Evolutionary conservation across 805 yeast species (phyloP).

Genomic region (Suhomyces prunicola): DNA sequence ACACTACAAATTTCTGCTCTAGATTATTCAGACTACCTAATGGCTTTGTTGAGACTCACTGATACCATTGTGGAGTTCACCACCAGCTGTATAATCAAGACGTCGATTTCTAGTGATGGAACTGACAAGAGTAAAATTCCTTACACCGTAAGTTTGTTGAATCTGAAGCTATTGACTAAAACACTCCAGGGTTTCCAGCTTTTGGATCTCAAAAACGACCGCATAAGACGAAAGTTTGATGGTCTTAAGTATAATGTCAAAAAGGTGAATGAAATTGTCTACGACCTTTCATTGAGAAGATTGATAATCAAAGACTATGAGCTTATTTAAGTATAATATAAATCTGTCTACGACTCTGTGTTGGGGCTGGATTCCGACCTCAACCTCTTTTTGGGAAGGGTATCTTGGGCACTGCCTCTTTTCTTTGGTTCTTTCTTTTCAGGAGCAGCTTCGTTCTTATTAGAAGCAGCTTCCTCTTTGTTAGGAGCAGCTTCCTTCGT

Average conservation of each 20-base stretch:
- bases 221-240: conserved; percentile 24
- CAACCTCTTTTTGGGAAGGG: background rate
- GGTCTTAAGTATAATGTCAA: conserved; percentile 28
- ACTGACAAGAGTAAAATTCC: conserved; percentile 6
- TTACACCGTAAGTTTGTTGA: conserved; percentile 18
- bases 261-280: conserved; percentile 22
- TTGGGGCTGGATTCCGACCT: background rate
- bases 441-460: background rate
- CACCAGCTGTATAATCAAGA: conserved; percentile 19
- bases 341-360: background rate
- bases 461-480: background rate
- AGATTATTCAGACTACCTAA: conserved; percentile 21
- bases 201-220: conserved; percentile 29
- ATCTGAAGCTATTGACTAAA: conserved; percentile 19
- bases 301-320: conserved; percentile 2
- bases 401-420: background rate
- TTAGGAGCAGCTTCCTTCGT: background rate
- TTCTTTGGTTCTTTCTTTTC: background rate
- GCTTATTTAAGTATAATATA: background rate
- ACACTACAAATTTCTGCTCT: conserved; percentile 9
- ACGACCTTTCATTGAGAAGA: conserved; percentile 6
- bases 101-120: conserved; percentile 10
- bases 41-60: conserved; percentile 19
- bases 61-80: conserved; percentile 26
- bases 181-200: conserved; percentile 26